Evolutionary conservation across 495 filamentous ascomycete species (phyloP).

Genomic region (Geoglossum glabrum): DNA sequence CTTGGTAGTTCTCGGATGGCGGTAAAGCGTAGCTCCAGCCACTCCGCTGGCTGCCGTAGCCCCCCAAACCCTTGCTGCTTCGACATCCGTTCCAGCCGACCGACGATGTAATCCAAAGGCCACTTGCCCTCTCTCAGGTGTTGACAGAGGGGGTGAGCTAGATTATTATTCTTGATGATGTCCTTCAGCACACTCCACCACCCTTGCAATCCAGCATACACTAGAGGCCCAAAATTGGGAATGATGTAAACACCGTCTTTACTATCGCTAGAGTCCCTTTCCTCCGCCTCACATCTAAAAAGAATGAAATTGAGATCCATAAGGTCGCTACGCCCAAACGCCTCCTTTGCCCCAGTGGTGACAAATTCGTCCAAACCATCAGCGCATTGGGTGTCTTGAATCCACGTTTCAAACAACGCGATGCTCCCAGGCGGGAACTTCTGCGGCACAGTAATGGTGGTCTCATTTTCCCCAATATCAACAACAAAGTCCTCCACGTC

Average conservation of each 20-base stretch:
- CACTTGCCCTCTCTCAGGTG: constrained; percentile 83
- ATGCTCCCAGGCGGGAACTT: constrained; percentile 83
- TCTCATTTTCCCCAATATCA: constrained; percentile 45
- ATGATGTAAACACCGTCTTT: constrained; percentile 76
- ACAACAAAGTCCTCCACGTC: constrained; percentile 49
- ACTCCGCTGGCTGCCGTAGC: constrained; percentile 43
- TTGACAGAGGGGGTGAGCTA: constrained; percentile 82
- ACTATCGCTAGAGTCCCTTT: constrained; percentile 58
- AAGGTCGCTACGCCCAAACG: constrained; percentile 51
- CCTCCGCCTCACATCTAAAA: constrained; percentile 84
- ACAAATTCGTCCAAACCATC: constrained; percentile 65
- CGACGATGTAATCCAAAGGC: constrained; percentile 79
- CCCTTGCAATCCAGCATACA: constrained; percentile 92
- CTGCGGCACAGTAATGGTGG: constrained; percentile 61
- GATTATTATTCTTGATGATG: constrained; percentile 72
- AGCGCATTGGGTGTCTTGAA: constrained; percentile 62
- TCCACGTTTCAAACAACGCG: constrained; percentile 88
- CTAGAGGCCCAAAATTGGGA: constrained; percentile 60
- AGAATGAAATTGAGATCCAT: constrained; percentile 81
- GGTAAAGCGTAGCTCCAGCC: constrained; percentile 69
- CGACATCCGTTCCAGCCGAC: constrained; percentile 52
- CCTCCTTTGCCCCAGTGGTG: constrained; percentile 58
- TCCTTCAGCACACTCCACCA: constrained; percentile 91
- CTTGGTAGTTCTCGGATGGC: constrained; percentile 65
- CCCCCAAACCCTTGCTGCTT: constrained; percentile 35